phyloP scores from a whole-genome alignment of 2,329 filamentous ascomycete species.

The Rutstroemia sp. region DNA sequence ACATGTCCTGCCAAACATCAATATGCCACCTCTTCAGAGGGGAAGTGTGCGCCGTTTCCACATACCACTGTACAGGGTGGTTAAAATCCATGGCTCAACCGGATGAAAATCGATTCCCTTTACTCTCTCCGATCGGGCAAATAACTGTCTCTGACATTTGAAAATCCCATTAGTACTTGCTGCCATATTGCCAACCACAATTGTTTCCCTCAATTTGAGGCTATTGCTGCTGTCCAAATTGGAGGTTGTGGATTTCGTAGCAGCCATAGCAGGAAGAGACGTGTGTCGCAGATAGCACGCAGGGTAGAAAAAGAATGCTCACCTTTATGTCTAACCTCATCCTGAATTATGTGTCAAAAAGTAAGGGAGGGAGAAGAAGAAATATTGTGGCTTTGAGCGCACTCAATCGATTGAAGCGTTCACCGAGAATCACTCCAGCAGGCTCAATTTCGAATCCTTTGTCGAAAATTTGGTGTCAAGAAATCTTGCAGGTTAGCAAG shows the following conservation, averaged over 20 bases:
- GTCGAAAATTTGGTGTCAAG: background rate
- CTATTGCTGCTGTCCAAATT: conserved; percentile 11
- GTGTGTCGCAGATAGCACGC: background rate
- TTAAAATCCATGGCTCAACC: conserved; percentile 93
- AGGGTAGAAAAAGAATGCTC: conserved; percentile 19
- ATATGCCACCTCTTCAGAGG: conserved; percentile 11
- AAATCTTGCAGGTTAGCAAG: background rate
- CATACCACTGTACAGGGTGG: conserved; percentile 90
- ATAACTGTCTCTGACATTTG: conserved; percentile 62
- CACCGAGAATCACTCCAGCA: conserved; percentile 9
- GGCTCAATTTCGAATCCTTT: background rate
- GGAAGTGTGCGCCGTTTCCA: conserved; percentile 15
- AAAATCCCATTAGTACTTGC: conserved; percentile 30
- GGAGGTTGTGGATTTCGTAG: conserved; percentile 3
- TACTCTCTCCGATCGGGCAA: conserved; percentile 88
- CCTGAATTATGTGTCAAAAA: conserved; percentile 21
- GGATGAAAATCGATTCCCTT: conserved; percentile 98
- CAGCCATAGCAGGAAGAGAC: background rate
- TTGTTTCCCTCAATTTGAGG: conserved; percentile 18
- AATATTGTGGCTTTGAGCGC: conserved; percentile 19
- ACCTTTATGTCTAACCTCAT: conserved; percentile 58
- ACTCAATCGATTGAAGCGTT: background rate
- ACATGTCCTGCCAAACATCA: conserved; percentile 66
- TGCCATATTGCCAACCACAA: conserved; percentile 17
- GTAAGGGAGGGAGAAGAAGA: conserved; percentile 16